Evolutionary conservation across 2,329 filamentous ascomycete species (phyloP), one percentile per base, ranked within the genome.

Genomic region (Ophioceras dolichostomum): DNA sequence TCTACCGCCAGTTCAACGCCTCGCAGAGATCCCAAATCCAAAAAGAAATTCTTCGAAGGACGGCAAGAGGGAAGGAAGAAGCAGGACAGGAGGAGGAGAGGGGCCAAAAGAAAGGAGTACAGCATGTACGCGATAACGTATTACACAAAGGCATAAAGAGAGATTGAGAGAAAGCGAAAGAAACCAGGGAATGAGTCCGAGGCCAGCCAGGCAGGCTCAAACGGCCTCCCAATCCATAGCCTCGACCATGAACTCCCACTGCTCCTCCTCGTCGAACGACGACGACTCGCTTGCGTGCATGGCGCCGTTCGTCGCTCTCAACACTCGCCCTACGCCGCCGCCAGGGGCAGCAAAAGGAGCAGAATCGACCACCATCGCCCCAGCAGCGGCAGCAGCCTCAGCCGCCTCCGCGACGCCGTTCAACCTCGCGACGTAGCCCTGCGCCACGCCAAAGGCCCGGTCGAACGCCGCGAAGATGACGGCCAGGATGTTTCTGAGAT

Each of bases 381-480:
- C 16, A 10, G 5, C 28, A 10, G 32, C 39, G 19, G 40, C 43
- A 21, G 44, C 37, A 19, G 10, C 42, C 43, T 10, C 43, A 30
- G 10, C 38, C 35, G 35, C 19, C 40, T 43, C 19, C 26, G 31
- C 22, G 16, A 20, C 8, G 3, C 24, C 36, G 10, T 19, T 24
- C 14, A 42, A 43, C 36, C 54, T 43, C 5, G 49, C 49, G 4
- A 73, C 61, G 37, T 64, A 60, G n/a, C 49, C 46, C 17, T 62
- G 57, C 0, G 76, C 73, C 1, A 77, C 50, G 0, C 52, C 41
- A 42, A 72, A 77, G 0, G 70, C 78, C 20, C 61, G 56, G 36
- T 79, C 76, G 36, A 83, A 62, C 0, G 76, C 79, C 0, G 44
- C 47, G 36, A 83, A 63, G 9, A 84, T 66, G 6, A 59, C 58